Evolutionary conservation across 2,329 filamentous ascomycete species (phyloP), one percentile per base, ranked within the genome.

Genomic region (Apiospora arundinis): DNA sequence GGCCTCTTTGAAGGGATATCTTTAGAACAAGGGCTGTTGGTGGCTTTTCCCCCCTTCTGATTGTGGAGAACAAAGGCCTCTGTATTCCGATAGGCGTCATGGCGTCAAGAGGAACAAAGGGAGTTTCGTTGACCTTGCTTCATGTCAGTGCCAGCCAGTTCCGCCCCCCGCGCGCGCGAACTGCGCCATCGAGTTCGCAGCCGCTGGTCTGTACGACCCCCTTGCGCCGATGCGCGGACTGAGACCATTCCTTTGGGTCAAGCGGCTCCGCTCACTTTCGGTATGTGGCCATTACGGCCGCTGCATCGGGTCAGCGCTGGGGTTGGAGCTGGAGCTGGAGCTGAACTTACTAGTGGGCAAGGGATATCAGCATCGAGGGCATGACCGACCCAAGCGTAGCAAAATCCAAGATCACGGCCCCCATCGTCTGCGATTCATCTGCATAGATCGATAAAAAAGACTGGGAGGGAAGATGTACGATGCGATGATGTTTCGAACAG

Each of bases 1-100:
- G 32, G 56, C 56, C 56, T 63, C 56, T 63, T 63, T 63, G 32
- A 63, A 63, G 56, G 32, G 56, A 63, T 63, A 63, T 63, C 32
- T 63, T 63, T 63, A 40, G 56, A 63, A 63, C 56, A 63, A 63
- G 56, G 56, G 56, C 21, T 21, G 56, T 40, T 63, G 9, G 56
- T 63, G 56, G 32, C 32, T 40, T n/a, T 12, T 37, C 11, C 23
- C 11, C n/a, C 16, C 14, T 16, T 7, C 25, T 32, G 3, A 14
- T 40, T n/a, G 32, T 40, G 32, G 56, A 28, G 32, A 63, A 40
- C 32, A 63, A 40, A 40, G 56, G 32, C 25, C 25, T 48, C 49
- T 28, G 18, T n/a, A 45, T 6, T 25, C 1, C 32, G 52, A 56
- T 32, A 16, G 25, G 25, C 32, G 6, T 21, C 6, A 23, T 23